Base-by-base conservation (phyloP, 176 grass and related monocot genomes). In the Poa annua region DNA sequence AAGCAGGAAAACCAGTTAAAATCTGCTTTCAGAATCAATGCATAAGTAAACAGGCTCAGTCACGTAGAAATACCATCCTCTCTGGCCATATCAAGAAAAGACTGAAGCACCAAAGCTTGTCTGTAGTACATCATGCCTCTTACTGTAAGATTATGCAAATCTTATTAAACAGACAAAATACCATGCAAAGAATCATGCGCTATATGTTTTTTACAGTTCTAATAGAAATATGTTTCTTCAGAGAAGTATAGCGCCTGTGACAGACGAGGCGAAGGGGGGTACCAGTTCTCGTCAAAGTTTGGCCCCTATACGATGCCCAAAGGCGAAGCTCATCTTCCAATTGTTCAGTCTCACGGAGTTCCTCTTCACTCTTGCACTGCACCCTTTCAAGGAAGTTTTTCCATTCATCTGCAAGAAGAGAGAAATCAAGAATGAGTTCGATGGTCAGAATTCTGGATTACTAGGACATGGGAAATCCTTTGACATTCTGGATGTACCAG, bases 91-190 rank as follows among this genome's bases (percentile, higher is more conserved):
- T 98, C 96, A 66, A 98, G 90, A 77, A 93, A 98, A 81, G 96
- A 85, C 83, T 98, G 96, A 91, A 98, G 92, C 66, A 88, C 92
- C 83, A 98, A 84, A 86, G 96, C 96, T 90, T 95, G 90, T 85
- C 96, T 82, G 80, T 95, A 98, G 85, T 98, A 98, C 96, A 98
- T 98, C 96, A 98, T 95, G 41, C 96, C 96, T 75, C 96, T 85
- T 65, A 98, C 96, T 98, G 84, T 74, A 88, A 69, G 77, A 76
- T 78, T 63, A 74, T 38, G 39, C 47, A 74, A 79, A 25, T 26
- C 71, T 42, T 77, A 42, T 54, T 81, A 79, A 89, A 59, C 2
- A 60, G 42, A 54, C 0, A 81, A 82, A 61, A 39, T 47, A 75
- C 60, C 9, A 14, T 47, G 35, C 32, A 75, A 45, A 24, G 63